These are phyloP conservation scores for Alloascoidea hylecoeti DNA, from an alignment of 805 yeast genomes.

Conservation along the genomic window DNA sequence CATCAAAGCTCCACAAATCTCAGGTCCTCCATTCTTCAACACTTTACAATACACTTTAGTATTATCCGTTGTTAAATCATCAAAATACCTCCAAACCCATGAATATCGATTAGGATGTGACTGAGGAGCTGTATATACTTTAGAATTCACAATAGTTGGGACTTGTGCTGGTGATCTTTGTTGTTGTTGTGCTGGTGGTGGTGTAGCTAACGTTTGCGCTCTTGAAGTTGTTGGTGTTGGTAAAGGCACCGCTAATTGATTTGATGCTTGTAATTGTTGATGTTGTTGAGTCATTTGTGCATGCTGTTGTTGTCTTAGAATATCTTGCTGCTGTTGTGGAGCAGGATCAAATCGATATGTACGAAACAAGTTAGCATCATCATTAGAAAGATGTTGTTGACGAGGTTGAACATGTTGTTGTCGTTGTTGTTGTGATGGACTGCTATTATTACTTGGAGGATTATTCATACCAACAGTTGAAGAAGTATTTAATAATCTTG, in stretches of 20 bases:
- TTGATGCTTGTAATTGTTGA: constrained; percentile 4
- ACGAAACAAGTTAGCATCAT: no score
- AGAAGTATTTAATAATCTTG: no score
- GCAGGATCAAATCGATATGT: no score
- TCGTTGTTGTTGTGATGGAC: no score
- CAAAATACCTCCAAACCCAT: background rate
- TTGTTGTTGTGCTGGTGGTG: constrained; percentile 5
- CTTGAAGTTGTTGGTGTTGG: no score
- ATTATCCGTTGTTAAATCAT: constrained; percentile 11
- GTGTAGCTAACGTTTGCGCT: no score
- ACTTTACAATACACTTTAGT: constrained; percentile 2
- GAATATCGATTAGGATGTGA: background rate
- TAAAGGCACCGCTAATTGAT: no score
- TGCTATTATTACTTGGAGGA: no score
- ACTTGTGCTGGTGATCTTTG: background rate
- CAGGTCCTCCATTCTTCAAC: constrained; percentile 13
- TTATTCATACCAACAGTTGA: no score
- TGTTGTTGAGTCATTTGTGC: constrained; percentile 2
- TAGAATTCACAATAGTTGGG: background rate
- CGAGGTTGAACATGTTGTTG: no score
- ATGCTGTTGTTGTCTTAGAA: constrained; percentile 2
- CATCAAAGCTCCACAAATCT: constrained; percentile 16
- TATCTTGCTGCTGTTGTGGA: constrained; percentile 4
- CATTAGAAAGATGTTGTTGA: no score
- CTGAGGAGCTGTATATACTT: constrained; percentile 1